These are phyloP conservation scores for Adansonia madagascariensis DNA, from an alignment of 441 rosid species.

Conservation along the genomic window DNA sequence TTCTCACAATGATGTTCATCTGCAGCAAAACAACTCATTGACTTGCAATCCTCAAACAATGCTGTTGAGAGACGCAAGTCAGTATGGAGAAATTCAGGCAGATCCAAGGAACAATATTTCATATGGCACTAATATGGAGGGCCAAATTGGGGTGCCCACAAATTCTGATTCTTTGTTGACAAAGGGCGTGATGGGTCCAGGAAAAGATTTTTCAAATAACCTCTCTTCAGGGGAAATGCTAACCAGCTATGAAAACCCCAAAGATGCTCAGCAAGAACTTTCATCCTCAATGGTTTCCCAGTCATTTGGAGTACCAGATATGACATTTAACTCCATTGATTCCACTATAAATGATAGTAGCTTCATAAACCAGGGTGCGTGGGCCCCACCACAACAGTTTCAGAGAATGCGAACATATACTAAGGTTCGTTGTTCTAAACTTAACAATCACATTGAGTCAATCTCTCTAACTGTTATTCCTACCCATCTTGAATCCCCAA, in stretches of 20 bases:
- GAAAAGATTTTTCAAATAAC: constrained; percentile 56
- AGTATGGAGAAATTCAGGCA: constrained; percentile 55
- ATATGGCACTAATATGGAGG: constrained; percentile 41
- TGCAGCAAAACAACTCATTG: constrained; percentile 51
- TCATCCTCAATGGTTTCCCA: constrained; percentile 76
- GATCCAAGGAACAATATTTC: constrained; percentile 50
- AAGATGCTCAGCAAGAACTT: constrained; percentile 60
- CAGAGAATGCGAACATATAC: constrained; percentile 70
- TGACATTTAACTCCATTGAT: constrained; percentile 62
- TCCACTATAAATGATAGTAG: constrained; percentile 53
- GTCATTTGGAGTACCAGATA: constrained; percentile 65
- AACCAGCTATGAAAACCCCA: constrained; percentile 47
- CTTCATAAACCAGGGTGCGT: constrained; percentile 49
- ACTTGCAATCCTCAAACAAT: constrained; percentile 49
- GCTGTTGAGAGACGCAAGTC: constrained; percentile 52
- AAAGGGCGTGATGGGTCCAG: constrained; percentile 47
- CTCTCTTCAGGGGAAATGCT: constrained; percentile 51
- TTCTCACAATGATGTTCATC: constrained; percentile 59
- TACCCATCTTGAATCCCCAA: neutral
- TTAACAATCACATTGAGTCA: neutral
- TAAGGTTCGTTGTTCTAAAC: constrained; percentile 47
- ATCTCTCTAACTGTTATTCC: neutral
- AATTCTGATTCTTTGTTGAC: constrained; percentile 45
- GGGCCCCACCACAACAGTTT: constrained; percentile 56
- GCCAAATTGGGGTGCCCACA: constrained; percentile 42